These are phyloP conservation scores for Stramenopiles sp. DNA, from an alignment of 352 stramenopile species.

Conservation along the genomic window DNA sequence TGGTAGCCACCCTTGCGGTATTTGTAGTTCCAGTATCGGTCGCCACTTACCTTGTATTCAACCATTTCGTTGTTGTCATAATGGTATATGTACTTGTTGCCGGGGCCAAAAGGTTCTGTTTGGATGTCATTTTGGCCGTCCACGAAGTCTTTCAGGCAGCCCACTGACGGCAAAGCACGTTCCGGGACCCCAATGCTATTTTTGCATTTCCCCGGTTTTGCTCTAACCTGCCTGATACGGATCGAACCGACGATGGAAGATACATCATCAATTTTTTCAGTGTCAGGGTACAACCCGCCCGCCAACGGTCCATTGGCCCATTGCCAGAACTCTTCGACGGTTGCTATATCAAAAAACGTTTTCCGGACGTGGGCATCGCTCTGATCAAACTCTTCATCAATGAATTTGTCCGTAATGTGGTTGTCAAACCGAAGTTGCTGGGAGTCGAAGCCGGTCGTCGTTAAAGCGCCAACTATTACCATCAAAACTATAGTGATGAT, in stretches of 20 bases:
- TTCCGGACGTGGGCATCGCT: neutral
- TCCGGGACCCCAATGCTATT: neutral
- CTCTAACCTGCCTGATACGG: neutral
- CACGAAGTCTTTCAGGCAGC: neutral
- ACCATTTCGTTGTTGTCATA: neutral
- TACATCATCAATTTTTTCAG: neutral
- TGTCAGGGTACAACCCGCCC: neutral
- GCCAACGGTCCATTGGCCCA: neutral
- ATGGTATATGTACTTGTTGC: neutral
- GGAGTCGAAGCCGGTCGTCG: neutral
- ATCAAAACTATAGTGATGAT: neutral
- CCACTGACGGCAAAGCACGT: neutral
- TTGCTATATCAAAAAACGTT: neutral
- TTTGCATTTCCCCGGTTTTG: neutral
- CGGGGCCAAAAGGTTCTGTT: neutral
- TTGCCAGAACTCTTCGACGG: neutral
- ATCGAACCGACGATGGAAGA: neutral
- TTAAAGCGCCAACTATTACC: neutral
- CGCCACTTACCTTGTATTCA: neutral
- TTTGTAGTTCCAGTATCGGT: neutral
- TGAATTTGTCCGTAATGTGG: neutral
- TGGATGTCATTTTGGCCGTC: neutral
- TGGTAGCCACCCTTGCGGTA: neutral
- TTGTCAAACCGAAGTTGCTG: neutral
- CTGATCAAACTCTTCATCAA: slow-evolving; percentile 5